phyloP scores from a whole-genome alignment of 2,329 filamentous ascomycete genomes.

The Graphilbum sp. region DNA sequence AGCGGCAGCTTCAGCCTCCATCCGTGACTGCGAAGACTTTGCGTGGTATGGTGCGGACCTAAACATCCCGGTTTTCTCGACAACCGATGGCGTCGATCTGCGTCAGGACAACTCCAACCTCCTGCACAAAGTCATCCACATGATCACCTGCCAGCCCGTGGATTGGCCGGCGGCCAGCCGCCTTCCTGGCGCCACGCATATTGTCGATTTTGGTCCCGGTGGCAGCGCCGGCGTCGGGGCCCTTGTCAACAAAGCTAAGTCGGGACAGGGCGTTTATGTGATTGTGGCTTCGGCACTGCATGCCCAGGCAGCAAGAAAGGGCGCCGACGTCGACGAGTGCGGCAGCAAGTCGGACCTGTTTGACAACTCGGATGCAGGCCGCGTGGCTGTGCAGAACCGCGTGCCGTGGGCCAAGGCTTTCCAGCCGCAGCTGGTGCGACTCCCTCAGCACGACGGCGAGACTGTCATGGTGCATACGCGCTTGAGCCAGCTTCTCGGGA shows the following conservation, averaged over 20 bases:
- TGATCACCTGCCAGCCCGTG: slow-evolving; percentile 88
- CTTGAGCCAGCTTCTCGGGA: slow-evolving; percentile 73
- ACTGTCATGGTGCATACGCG: slow-evolving; percentile 93
- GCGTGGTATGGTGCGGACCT: no score
- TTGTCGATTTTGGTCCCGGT: slow-evolving; percentile 91
- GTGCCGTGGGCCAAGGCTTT: slow-evolving; percentile 80
- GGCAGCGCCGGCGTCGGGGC: slow-evolving; percentile 93
- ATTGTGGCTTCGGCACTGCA: slow-evolving; percentile 87
- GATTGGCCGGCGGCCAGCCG: slow-evolving; percentile 92
- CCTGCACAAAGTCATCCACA: slow-evolving; percentile 69
- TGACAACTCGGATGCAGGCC: no score
- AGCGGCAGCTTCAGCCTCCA: slow-evolving; percentile 62
- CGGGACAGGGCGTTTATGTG: slow-evolving; percentile 91
- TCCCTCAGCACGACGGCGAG: no score
- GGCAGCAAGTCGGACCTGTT: slow-evolving; percentile 98
- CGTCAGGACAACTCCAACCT: slow-evolving; percentile 60
- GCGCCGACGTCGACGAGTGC: slow-evolving; percentile 76
- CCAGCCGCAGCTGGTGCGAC: no score
- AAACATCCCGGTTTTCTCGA: slow-evolving; percentile 77
- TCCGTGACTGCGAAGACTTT: slow-evolving; percentile 55
- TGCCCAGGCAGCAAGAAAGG: no score
- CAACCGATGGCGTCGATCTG: slow-evolving; percentile 73
- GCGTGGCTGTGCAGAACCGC: no score
- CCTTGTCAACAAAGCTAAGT: slow-evolving; percentile 96
- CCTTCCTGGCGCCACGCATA: slow-evolving; percentile 81